Conservation (phyloP, 169 alveolate genomes). For the Eimeria nieschulzi region DNA sequence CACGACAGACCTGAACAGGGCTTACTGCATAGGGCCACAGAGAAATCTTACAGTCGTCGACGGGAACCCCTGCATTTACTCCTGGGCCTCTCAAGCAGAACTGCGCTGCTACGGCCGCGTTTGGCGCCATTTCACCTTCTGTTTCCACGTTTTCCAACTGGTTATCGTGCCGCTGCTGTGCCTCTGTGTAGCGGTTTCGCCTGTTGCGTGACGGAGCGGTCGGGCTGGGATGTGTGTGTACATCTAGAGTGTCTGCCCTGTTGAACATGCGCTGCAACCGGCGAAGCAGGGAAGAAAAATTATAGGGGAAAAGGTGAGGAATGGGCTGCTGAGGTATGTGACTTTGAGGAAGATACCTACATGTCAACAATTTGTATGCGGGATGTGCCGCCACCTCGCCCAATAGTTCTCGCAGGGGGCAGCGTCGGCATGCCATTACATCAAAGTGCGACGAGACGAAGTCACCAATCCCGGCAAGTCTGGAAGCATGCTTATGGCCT, state of each 20-base stretch:
- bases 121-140: conserved; percentile 13
- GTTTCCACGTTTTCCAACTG: not conserved
- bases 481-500: not conserved
- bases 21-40: conserved; percentile 37
- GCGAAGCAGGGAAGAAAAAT: conserved; percentile 21
- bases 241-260: conserved; percentile 51
- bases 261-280: conserved; percentile 57
- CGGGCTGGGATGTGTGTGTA: conserved; percentile 40
- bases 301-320: conserved; percentile 8
- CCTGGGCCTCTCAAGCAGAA: conserved; percentile 59
- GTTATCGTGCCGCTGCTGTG: conserved; percentile 23
- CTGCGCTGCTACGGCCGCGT: conserved; percentile 53
- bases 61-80: conserved; percentile 4
- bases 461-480: not conserved
- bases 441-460: no score
- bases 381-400: conserved; percentile 37
- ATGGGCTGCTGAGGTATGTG: not conserved
- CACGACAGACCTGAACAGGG: conserved; percentile 10
- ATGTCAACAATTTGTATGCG: conserved; percentile 59
- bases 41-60: conserved; percentile 14
- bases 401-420: conserved; percentile 44
- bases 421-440: not conserved
- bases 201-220: not conserved
- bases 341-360: conserved; percentile 58
- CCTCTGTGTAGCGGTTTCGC: conserved; percentile 3